Evolutionary conservation across 768 basidiomycete species (phyloP).

Genomic region (Pleurotus salmoneostramineus): DNA sequence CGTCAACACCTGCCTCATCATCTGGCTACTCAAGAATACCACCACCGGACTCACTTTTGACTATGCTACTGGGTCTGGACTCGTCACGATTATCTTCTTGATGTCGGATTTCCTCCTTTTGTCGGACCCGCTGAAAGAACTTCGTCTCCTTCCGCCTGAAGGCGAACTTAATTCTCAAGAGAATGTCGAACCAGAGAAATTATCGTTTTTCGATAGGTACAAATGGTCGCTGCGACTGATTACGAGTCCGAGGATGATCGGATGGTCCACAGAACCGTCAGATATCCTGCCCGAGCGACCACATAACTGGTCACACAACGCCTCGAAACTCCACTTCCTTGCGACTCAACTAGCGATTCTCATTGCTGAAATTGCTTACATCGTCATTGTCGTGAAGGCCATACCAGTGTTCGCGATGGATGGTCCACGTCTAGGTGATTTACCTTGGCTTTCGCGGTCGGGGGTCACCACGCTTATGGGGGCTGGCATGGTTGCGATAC

Average conservation of each 20-base stretch:
- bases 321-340: background rate
- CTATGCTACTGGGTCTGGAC: background rate
- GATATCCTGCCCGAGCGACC: background rate
- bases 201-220: background rate
- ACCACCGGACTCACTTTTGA: background rate
- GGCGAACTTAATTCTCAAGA: background rate
- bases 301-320: background rate
- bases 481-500: background rate
- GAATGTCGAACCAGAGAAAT: background rate
- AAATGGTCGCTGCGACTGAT: background rate
- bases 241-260: conserved; percentile 3
- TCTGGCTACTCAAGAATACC: background rate
- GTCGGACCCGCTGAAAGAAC: background rate
- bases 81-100: background rate
- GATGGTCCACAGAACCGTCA: background rate
- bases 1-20: background rate
- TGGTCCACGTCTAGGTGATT: background rate
- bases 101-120: background rate
- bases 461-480: background rate
- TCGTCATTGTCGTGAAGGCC: background rate
- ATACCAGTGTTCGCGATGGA: background rate
- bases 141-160: background rate
- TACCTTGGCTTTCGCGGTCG: background rate
- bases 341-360: background rate
- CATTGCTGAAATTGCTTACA: background rate